Evolutionary conservation across 179 eudicot species (phyloP).

Genomic region (Silene coronaria): DNA sequence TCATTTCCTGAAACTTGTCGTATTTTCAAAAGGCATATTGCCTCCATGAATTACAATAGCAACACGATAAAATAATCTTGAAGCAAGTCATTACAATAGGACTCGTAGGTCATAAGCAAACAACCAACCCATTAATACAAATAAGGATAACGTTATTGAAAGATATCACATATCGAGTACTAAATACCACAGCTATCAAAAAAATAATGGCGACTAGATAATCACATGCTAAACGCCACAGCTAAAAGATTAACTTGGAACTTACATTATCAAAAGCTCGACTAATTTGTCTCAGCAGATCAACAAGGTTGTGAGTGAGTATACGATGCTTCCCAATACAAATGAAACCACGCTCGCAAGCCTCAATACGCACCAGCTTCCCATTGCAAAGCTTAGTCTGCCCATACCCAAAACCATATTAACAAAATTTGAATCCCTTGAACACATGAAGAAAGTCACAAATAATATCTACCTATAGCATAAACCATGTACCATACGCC

Average conservation of each 20-base stretch:
- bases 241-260: constrained; percentile 11
- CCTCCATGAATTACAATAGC: not conserved
- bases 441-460: constrained; percentile 2
- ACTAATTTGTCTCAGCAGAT: constrained; percentile 82
- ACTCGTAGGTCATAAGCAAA: not conserved
- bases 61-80: not conserved
- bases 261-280: constrained; percentile 93
- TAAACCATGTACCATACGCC: not conserved
- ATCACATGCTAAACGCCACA: constrained; percentile 7
- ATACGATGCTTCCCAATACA: constrained; percentile 79
- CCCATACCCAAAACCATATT: constrained; percentile 15
- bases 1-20: constrained; percentile 1
- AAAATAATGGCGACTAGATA: not conserved
- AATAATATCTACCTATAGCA: not conserved
- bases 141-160: not conserved
- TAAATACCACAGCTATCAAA: not conserved
- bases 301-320: constrained; percentile 86
- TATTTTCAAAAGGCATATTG: not conserved
- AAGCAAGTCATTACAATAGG: not conserved
- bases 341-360: constrained; percentile 77
- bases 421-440: constrained; percentile 9
- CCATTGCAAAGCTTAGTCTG: constrained; percentile 98
- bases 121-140: not conserved
- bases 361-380: constrained; percentile 66
- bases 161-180: not conserved